These are phyloP conservation scores for Xerocomellus intermedius DNA, from an alignment of 768 basidiomycete genomes.

Conservation along the genomic window DNA sequence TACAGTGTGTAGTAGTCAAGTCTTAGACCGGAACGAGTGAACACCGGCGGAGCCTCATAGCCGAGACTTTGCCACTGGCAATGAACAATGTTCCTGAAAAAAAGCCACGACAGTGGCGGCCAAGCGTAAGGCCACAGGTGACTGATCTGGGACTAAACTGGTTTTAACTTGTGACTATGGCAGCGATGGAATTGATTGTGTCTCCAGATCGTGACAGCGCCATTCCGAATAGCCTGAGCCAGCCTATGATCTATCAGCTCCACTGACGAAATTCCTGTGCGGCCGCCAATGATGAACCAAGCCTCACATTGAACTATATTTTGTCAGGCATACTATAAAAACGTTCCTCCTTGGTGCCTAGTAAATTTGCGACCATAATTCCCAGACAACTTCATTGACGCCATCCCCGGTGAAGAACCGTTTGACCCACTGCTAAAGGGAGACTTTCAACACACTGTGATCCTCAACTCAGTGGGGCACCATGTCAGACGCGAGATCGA, in stretches of 20 bases:
- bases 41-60: no score
- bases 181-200: background rate
- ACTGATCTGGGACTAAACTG: background rate
- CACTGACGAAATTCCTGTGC: background rate
- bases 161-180: background rate
- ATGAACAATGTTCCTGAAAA: background rate
- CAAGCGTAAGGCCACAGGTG: background rate
- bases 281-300: background rate
- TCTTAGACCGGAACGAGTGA: no score
- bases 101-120: background rate
- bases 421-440: background rate
- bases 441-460: no score
- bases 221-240: background rate
- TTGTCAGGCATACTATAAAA: conserved; percentile 6
- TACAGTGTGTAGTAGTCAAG: no score
- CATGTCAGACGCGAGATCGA: conserved; percentile 17
- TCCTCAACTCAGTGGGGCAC: background rate
- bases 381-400: no score
- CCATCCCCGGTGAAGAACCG: background rate
- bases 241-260: no score
- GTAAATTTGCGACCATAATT: background rate
- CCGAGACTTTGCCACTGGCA: no score
- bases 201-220: background rate
- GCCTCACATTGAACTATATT: background rate
- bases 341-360: no score